These are phyloP conservation scores for Boletus sp. DNA, from an alignment of 1,284 basidiomycete genomes.

Conservation along the genomic window DNA sequence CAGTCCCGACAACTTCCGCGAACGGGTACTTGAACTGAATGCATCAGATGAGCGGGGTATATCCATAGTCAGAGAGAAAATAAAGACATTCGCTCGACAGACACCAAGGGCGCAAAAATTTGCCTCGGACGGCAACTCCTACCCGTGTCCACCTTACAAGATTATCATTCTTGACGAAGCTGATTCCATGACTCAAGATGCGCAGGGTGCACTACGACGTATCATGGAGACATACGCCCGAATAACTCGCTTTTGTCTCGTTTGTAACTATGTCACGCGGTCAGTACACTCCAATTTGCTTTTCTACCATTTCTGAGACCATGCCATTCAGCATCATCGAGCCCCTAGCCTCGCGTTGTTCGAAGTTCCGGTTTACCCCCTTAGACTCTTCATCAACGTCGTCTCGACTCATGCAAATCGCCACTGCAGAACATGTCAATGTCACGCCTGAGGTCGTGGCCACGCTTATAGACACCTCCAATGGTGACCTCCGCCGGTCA, in stretches of 20 bases:
- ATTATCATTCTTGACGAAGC: slow-evolving; percentile 99
- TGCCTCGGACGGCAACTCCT: slow-evolving; percentile 76
- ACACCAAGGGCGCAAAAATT: slow-evolving; percentile 78
- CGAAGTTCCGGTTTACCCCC: slow-evolving; percentile 97
- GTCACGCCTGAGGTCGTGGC: slow-evolving; percentile 56
- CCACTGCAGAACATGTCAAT: slow-evolving; percentile 54
- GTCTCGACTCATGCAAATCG: slow-evolving; percentile 78
- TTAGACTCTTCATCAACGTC: slow-evolving; percentile 79
- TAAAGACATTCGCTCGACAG: slow-evolving; percentile 97
- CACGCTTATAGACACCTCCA: slow-evolving; percentile 76
- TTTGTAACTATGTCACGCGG: slow-evolving; percentile 99
- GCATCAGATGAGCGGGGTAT: slow-evolving; percentile 99
- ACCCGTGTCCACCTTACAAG: slow-evolving; percentile 98
- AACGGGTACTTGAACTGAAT: slow-evolving; percentile 95
- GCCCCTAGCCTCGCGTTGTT: slow-evolving; percentile 96
- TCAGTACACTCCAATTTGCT: slow-evolving; percentile 34
- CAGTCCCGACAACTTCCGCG: slow-evolving; percentile 91
- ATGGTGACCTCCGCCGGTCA: slow-evolving; percentile 94
- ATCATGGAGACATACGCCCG: slow-evolving; percentile 99
- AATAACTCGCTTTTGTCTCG: slow-evolving; percentile 96
- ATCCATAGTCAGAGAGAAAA: slow-evolving; percentile 93
- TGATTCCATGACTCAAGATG: slow-evolving; percentile 99
- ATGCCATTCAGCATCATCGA: slow-evolving; percentile 82
- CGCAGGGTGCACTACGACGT: slow-evolving; percentile 89
- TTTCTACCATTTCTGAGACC: slow-evolving; percentile 9